Base-by-base conservation (phyloP, 163 green algal species). In the Scenedesmus sp. region DNA sequence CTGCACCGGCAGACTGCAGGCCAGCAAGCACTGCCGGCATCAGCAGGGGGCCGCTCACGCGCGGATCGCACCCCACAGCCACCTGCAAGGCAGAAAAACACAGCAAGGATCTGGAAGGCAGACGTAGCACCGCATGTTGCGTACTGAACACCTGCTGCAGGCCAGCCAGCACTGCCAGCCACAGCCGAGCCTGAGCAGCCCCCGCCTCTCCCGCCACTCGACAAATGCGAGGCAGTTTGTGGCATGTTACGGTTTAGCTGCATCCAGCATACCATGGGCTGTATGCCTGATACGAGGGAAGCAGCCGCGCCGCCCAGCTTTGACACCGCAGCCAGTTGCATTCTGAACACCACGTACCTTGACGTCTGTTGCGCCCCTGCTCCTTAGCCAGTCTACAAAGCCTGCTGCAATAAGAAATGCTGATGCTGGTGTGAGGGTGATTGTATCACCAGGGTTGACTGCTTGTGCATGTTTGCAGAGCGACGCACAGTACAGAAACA, bases 361-460 rank as follows among this genome's bases (percentile, higher is more conserved):
- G 81, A 76, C 37, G 30, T 92, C 65, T 46, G 24, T 0, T 9
- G 92, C 73, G 46, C 89, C 82, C 82, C 89, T 92, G 18, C 84
- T 78, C 0, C 89, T 43, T 7, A 99, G 94, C 93, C 95, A 98
- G 22, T 95, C 92, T 20, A 95, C 96, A 92, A 99, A 98, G 15
- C 93, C 96, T 20, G 85, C 12, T 22, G 94, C 97, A 46, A 99
- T 97, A 92, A 97, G 98, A 89, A 96, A 98, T 0, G 95, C 95
- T 26, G 89, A 93, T 20, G 87, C 93, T 5, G 95, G 81, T 0
- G 95, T 98, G 37, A 99, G 93, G 33, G 94, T 97, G n/a, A 98
- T 90, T 1, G 91, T 76, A 84, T 97, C 94, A 12, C 91, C 88
- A 20, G 92, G 82, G 18, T 95, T 90, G 40, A 93, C 94, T 97